Conservation (phyloP, 805 yeast species). For the Candida multigemmis region DNA sequence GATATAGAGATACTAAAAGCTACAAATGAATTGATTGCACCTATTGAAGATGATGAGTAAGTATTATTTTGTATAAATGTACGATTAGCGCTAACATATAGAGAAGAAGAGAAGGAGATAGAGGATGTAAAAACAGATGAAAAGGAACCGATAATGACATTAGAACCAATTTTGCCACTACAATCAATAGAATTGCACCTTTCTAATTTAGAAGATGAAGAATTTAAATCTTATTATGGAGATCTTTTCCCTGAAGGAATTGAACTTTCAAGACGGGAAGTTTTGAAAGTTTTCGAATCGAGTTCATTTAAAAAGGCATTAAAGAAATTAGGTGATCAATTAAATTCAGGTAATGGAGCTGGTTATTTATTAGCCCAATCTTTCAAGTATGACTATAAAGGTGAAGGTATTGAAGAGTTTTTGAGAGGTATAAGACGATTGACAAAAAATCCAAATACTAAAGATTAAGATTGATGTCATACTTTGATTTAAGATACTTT, state of each 20-base stretch:
- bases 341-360: constrained; percentile 31
- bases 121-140: constrained; percentile 8
- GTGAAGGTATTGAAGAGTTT: constrained; percentile 49
- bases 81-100: not conserved
- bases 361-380: constrained; percentile 41
- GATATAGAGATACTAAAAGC: constrained; percentile 43
- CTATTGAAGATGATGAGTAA: constrained; percentile 22
- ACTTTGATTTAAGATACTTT: not conserved
- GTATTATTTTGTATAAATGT: constrained; percentile 2
- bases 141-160: constrained; percentile 16
- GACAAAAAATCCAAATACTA: constrained; percentile 10
- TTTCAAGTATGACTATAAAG: constrained; percentile 39
- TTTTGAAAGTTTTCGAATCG: too few species aligned
- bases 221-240: constrained; percentile 23
- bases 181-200: constrained; percentile 23
- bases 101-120: constrained; percentile 8
- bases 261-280: too few species aligned
- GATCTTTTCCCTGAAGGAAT: constrained; percentile 34
- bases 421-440: constrained; percentile 31
- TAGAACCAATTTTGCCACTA: constrained; percentile 25
- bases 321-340: constrained; percentile 31
- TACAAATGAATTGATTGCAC: constrained; percentile 39
- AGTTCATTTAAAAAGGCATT: constrained; percentile 37
- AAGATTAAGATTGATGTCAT: constrained; percentile 2
- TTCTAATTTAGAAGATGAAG: constrained; percentile 18